Conservation (phyloP, 1,284 basidiomycete species). For the Cutaneotrichosporon dermatis region DNA sequence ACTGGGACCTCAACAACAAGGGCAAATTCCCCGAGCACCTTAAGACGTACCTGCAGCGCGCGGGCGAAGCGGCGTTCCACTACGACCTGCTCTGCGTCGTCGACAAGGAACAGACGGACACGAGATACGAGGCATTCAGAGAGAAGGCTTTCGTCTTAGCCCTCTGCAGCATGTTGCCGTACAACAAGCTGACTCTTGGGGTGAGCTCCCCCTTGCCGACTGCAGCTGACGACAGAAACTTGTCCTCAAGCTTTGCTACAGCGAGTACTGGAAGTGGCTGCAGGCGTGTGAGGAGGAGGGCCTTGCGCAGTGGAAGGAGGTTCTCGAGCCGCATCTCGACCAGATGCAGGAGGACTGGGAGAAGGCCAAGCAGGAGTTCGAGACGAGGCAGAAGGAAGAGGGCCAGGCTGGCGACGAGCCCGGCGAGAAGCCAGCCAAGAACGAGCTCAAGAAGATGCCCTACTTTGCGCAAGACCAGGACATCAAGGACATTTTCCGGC, state of each 20-base stretch:
- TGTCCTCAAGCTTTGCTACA: constrained; percentile 30
- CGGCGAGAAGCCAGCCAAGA: not conserved
- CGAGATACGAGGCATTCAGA: constrained; percentile 10
- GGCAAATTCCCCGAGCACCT: constrained; percentile 81
- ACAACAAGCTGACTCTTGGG: constrained; percentile 47
- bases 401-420: not conserved
- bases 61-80: constrained; percentile 72
- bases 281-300: constrained; percentile 29
- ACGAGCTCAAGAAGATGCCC: constrained; percentile 2
- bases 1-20: constrained; percentile 53
- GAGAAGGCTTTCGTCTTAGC: constrained; percentile 33
- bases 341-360: constrained; percentile 13
- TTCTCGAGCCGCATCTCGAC: constrained; percentile 19
- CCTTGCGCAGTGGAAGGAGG: constrained; percentile 23
- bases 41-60: constrained; percentile 65
- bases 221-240: constrained; percentile 35
- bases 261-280: constrained; percentile 31
- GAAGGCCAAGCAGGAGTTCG: constrained; percentile 4
- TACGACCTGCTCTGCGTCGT: constrained; percentile 51
- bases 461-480: not conserved
- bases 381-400: not conserved
- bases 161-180: constrained; percentile 37
- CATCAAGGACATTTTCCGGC: constrained; percentile 30
- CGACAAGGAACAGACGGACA: constrained; percentile 23
- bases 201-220: constrained; percentile 19